Evolutionary conservation across 1,139 yeast genomes (phyloP).

Genomic region (Spencermartinsiella ligniputridi): DNA sequence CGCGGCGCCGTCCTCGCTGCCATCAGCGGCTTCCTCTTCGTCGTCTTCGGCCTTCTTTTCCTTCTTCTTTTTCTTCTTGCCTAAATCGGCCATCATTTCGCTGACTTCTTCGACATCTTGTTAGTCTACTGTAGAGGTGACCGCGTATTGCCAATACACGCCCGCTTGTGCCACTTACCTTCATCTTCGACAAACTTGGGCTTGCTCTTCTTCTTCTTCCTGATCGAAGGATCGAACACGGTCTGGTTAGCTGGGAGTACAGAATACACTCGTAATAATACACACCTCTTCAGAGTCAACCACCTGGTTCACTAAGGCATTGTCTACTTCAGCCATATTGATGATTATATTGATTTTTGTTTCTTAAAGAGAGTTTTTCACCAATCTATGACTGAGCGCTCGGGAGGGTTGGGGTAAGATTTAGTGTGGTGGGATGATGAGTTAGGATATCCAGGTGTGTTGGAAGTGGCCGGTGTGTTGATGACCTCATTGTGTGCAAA

Average conservation of each 20-base stretch:
- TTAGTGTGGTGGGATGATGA: no score
- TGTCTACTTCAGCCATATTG: constrained; percentile 2
- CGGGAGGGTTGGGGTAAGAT: not conserved
- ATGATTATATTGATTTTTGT: not conserved
- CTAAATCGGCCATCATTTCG: constrained; percentile 44
- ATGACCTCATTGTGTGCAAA: no score
- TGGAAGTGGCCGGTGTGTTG: no score
- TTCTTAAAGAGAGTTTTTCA: not conserved
- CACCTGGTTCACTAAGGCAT: constrained; percentile 1
- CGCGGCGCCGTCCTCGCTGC: constrained; percentile 50
- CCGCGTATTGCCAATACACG: no score
- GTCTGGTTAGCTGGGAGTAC: constrained; percentile 2
- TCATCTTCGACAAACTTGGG: constrained; percentile 36
- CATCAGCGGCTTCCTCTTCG: constrained; percentile 40
- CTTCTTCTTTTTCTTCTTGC: constrained; percentile 50
- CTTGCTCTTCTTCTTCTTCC: constrained; percentile 79
- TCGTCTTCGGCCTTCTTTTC: constrained; percentile 44
- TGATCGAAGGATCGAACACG: constrained; percentile 37
- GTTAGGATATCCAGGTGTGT: no score
- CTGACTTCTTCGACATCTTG: constrained; percentile 36
- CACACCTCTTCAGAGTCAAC: not conserved
- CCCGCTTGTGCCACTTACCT: constrained; percentile 18
- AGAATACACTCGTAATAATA: not conserved
- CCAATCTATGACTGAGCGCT: not conserved
- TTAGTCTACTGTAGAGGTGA: no score